Conservation (phyloP, 2,329 filamentous ascomycete genomes). For the Chrysosporium keratinophilum region DNA sequence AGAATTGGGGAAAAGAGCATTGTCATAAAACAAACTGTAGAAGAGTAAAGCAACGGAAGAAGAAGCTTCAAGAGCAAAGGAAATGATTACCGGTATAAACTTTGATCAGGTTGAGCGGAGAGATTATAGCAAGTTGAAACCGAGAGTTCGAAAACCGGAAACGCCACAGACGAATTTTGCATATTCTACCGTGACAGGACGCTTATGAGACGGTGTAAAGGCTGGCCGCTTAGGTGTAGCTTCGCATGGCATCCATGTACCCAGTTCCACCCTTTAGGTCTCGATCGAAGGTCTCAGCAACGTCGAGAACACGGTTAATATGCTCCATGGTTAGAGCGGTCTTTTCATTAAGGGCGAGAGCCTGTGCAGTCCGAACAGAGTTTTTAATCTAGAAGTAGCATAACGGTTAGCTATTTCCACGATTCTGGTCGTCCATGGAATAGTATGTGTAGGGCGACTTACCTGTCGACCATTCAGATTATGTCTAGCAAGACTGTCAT, state of each 20-base stretch:
- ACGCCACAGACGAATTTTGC: neutral
- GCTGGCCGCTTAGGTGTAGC: constrained; percentile 46
- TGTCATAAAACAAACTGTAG: neutral
- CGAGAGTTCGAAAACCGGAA: neutral
- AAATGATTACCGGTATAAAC: neutral
- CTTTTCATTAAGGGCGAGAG: constrained; percentile 65
- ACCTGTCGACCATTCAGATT: constrained; percentile 60
- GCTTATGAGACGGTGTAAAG: neutral
- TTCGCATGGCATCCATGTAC: constrained; percentile 74
- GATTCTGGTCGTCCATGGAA: neutral
- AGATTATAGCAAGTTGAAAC: neutral
- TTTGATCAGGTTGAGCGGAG: constrained; percentile 1
- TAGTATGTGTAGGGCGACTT: constrained; percentile 20
- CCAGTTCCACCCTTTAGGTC: constrained; percentile 73
- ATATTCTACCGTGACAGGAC: no score
- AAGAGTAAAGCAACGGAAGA: neutral
- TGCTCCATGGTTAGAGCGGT: constrained; percentile 65
- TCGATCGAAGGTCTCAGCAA: constrained; percentile 69
- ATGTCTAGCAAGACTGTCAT: constrained; percentile 54
- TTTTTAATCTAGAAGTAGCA: constrained; percentile 63
- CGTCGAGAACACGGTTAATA: constrained; percentile 71
- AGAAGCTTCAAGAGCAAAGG: neutral
- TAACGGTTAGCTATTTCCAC: constrained; percentile 1
- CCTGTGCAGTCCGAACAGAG: constrained; percentile 70
- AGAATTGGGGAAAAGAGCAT: neutral